Evolutionary conservation across 169 alveolate genomes (phyloP), one percentile per base, ranked within the genome.

Genomic region (Amoebophrya sp.): DNA sequence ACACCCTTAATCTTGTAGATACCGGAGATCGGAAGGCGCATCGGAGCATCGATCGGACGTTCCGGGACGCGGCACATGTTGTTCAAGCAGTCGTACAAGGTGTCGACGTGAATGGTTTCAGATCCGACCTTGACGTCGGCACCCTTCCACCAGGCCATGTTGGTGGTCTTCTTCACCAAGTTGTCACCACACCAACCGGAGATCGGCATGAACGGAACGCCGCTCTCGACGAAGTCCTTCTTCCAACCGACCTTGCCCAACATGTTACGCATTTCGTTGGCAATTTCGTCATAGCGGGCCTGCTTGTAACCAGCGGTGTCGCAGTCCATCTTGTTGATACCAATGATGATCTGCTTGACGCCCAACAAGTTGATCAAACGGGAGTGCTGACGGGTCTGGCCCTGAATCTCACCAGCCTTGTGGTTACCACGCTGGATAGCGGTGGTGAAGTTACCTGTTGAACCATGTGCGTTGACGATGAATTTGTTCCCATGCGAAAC

Each of bases 131-230:
- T 25, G 88, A 66, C 88, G 33, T 66, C 88, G 35, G 38, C 18
- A 90, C 99, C 99, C 95, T 97, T 97, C 96, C 98, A 99, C 99
- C 99, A 99, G 89, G 98, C 97, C 98, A 97, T 97, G 96, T 98
- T 98, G 91, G 96, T 94, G 77, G 99, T 98, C 94, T 95, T 95
- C 95, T 98, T 99, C 89, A 97, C 95, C 97, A 99, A 96, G 97
- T 99, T 99, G 95, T 98, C 99, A 38, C 99, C 99, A 93, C 95
- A 94, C 96, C 97, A 98, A 92, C 99, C 99, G 89, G 99, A 98
- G 93, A 98, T 98, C 91, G 99, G 99, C 92, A 99, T 97, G 97
- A 98, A 97, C 83, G 99, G 99, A 66, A 98, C 98, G 95, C 96
- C 97, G 90, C 92, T 94, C 38, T 93, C 92, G 92, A 66, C 39